Percentiles rank a stretch among this genome's conserved stretches.
Conservation (phyloP, 768 basidiomycete species). For the Xerocomellus intermedius region DNA sequence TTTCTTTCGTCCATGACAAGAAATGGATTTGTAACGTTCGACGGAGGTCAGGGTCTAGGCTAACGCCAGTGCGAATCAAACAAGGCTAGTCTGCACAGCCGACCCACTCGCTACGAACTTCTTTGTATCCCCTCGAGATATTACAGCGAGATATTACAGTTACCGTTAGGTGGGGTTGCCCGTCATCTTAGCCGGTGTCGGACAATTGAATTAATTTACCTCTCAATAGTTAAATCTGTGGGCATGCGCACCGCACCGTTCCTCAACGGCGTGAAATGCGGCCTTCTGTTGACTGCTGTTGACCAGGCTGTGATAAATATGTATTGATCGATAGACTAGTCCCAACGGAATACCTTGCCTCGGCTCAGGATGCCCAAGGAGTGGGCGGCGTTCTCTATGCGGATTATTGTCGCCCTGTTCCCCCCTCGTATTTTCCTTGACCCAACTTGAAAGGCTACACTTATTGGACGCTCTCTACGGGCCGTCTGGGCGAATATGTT, state of each 20-base stretch:
- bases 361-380: not conserved
- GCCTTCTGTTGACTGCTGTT: constrained; percentile 20
- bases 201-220: constrained; percentile 29
- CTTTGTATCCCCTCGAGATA: constrained; percentile 5
- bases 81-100: constrained; percentile 11
- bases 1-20: constrained; percentile 8
- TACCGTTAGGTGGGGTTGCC: constrained; percentile 15
- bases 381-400: not conserved
- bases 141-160: constrained; percentile 11
- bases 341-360: constrained; percentile 1
- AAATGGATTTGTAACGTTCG: constrained; percentile 5
- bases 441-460: not conserved
- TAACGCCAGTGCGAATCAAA: constrained; percentile 8
- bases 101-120: not conserved
- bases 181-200: constrained; percentile 14
- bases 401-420: not conserved
- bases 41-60: constrained; percentile 12
- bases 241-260: constrained; percentile 2
- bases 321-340: constrained; percentile 14
- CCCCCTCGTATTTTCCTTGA: not conserved
- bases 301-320: constrained; percentile 16
- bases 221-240: constrained; percentile 22
- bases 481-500: not conserved
- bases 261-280: constrained; percentile 15
- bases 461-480: not conserved